A percentile compares a stretch with the other conserved stretches of the same genome.
phyloP scores from a whole-genome alignment of 1,284 basidiomycete genomes.

The Ustilago trichophora region DNA sequence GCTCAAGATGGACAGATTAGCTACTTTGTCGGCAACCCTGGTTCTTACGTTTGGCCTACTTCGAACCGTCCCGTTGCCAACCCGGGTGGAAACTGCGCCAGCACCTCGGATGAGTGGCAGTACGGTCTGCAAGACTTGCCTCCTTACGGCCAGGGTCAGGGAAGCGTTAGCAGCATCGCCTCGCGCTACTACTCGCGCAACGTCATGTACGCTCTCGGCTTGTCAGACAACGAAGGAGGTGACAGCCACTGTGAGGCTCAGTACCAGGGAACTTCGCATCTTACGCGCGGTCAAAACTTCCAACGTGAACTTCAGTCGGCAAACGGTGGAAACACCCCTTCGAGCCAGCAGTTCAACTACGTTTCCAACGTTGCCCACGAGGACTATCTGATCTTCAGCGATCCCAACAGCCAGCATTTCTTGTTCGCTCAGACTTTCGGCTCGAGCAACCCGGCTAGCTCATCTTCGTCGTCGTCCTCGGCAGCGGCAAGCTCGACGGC shows the following conservation, averaged over 20 bases:
- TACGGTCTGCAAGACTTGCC: slow-evolving; percentile 41
- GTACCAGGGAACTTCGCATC: slow-evolving; percentile 55
- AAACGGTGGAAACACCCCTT: slow-evolving; percentile 46
- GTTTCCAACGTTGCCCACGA: slow-evolving; percentile 47
- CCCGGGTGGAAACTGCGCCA: slow-evolving; percentile 32
- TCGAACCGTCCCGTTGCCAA: slow-evolving; percentile 40
- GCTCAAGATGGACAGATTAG: slow-evolving; percentile 40
- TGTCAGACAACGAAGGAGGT: slow-evolving; percentile 50
- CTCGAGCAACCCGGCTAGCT: no score
- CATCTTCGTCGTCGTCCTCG: no score
- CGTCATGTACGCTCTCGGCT: slow-evolving; percentile 52
- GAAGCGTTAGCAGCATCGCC: slow-evolving; percentile 22
- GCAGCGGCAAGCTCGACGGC: background rate
- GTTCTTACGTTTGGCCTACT: slow-evolving; percentile 51
- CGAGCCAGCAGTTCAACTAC: slow-evolving; percentile 50
- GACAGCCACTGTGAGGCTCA: slow-evolving; percentile 59
- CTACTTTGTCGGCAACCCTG: slow-evolving; percentile 58
- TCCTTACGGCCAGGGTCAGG: slow-evolving; percentile 27
- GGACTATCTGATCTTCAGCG: slow-evolving; percentile 54
- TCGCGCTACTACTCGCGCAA: slow-evolving; percentile 46
- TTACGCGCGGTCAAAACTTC: slow-evolving; percentile 57
- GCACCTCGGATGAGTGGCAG: slow-evolving; percentile 23
- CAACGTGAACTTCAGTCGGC: slow-evolving; percentile 16
- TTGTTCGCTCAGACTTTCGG: slow-evolving; percentile 41
- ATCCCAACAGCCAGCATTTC: slow-evolving; percentile 41